Conservation (phyloP, 106 monocot genomes). For the Dendrobium nobile region DNA sequence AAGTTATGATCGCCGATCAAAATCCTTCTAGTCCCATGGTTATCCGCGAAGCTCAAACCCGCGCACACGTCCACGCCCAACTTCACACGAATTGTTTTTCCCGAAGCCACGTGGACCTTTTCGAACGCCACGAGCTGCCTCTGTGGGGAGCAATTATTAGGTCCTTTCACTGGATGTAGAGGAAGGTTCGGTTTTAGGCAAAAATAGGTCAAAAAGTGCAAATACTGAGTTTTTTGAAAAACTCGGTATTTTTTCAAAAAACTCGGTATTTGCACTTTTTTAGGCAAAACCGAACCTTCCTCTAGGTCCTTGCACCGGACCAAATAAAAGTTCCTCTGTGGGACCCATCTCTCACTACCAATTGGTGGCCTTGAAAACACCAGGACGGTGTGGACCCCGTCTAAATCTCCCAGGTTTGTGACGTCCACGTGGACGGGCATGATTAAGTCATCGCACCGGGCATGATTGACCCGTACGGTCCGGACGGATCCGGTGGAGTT, state of each 20-base stretch:
- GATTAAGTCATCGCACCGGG: conserved; percentile 30
- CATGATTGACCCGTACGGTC: conserved; percentile 43
- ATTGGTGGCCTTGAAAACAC: conserved; percentile 37
- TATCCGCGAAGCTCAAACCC: conserved; percentile 56
- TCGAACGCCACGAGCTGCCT: conserved; percentile 54
- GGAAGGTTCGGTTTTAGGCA: no score
- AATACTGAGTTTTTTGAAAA: no score
- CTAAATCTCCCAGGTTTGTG: conserved; percentile 32
- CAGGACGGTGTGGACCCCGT: conserved; percentile 50
- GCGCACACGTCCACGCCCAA: conserved; percentile 60
- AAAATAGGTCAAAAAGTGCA: no score
- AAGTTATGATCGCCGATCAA: conserved; percentile 61
- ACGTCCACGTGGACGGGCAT: conserved; percentile 56
- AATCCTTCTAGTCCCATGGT: conserved; percentile 49
- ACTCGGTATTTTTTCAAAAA: no score
- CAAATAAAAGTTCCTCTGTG: no score
- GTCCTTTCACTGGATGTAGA: no score
- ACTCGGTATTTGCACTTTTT: no score
- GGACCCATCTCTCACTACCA: conserved; percentile 14
- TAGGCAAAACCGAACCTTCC: no score
- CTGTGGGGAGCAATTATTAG: no score
- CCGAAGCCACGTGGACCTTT: conserved; percentile 51
- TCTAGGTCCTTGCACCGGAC: no score
- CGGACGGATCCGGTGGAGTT: neutral
- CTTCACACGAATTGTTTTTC: conserved; percentile 17